Base-by-base conservation (phyloP, 2,329 filamentous ascomycete genomes). In the Biscogniauxia marginata region DNA sequence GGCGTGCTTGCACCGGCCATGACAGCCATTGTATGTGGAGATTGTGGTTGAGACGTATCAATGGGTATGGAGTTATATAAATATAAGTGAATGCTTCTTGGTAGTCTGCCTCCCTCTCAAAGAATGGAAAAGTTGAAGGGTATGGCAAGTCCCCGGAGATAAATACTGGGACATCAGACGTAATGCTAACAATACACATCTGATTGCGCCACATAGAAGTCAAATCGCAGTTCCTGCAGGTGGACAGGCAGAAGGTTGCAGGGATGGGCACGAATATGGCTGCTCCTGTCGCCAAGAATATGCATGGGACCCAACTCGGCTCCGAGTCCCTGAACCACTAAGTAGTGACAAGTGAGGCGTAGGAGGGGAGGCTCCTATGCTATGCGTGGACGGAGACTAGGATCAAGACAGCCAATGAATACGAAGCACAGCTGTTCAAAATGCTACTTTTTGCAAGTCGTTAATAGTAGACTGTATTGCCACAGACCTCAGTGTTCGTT, bases 141-240 rank as follows among this genome's bases (percentile, higher is more conserved):
- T 39, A 3, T 39, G 30, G 30, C 30, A 16, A 39, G 13, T 43
- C 20, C n/a, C 50, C 47, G 45, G 48, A 52, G 57, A 51, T 55
- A 56, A 56, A 39, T 56, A 58, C 56, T 56, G 59, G 58, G 59
- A 49, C 53, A 46, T 52, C 16, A 23, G 23, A 39, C 39, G 39
- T 34, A 49, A 39, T 45, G 39, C 54, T 18, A 49, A 50, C n/a
- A 50, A 49, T 44, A 44, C 47, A 49, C 59, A 54, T 59, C 56
- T 52, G 22, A 56, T 54, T 48, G 51, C 54, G 55, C 61, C 51
- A 61, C 59, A 55, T 39, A 3, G 24, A 48, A 30, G 46, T 50
- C 48, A 59, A 59, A 59, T 56, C 58, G 49, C 53, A 62, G 59
- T 58, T 58, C 57, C 61, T 63, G 61, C 57, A 63, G 50, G 48